Percentiles rank a stretch among this genome's conserved stretches.
Conservation (phyloP, 2,329 filamentous ascomycete species). For the Cladosporium sp. region DNA sequence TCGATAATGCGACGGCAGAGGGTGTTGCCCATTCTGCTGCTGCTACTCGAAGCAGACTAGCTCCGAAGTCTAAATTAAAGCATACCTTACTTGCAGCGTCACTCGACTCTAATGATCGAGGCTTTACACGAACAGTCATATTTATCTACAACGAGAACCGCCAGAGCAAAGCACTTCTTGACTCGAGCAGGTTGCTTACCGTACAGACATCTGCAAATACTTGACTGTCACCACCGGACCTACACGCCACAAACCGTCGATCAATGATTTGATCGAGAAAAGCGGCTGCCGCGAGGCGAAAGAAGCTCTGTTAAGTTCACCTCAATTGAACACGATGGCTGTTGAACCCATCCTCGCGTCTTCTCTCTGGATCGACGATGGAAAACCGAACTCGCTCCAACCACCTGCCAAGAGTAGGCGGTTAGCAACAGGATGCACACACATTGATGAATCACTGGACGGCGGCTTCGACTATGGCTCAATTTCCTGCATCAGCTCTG, state of each 20-base stretch:
- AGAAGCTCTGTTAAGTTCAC: not conserved
- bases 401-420: not conserved
- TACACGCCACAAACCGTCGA: not conserved
- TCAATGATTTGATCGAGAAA: not conserved
- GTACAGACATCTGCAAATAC: not conserved
- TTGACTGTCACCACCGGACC: not conserved
- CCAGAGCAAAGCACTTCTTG: not conserved
- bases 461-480: constrained; percentile 41
- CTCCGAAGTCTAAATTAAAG: not conserved
- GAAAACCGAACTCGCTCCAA: not conserved
- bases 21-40: not conserved
- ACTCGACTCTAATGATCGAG: not conserved
- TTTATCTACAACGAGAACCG: not conserved
- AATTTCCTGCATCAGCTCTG: constrained; percentile 40
- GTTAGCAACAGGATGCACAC: constrained; percentile 30
- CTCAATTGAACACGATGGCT: not conserved
- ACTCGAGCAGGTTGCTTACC: not conserved
- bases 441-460: constrained; percentile 40
- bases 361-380: not conserved
- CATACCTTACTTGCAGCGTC: not conserved
- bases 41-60: not conserved
- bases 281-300: not conserved
- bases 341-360: constrained; percentile 4
- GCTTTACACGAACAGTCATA: not conserved
- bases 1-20: not conserved